A percentile compares a stretch with the other conserved stretches of the same genome.
Evolutionary conservation across 1,284 basidiomycete species (phyloP).

Genomic region (Heterobasidion irregulare): DNA sequence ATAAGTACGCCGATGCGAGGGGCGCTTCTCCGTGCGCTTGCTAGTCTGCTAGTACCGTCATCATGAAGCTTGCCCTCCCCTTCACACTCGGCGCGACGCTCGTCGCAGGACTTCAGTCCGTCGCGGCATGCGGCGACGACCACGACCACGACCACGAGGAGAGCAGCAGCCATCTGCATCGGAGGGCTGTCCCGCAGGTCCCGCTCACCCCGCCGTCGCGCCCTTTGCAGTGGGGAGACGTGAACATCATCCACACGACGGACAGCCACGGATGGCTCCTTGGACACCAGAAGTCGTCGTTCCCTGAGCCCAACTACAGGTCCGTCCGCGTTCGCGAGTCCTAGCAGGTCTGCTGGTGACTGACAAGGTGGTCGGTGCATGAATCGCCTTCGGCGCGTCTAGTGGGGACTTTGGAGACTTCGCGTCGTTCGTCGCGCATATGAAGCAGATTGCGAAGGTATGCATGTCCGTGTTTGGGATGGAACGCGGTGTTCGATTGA

Average conservation of each 20-base stretch:
- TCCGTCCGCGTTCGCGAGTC: constrained; percentile 13
- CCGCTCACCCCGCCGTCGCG: constrained; percentile 46
- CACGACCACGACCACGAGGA: background rate
- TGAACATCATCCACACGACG: constrained; percentile 77
- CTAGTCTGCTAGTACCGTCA: background rate
- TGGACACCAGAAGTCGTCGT: constrained; percentile 61
- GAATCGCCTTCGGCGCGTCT: background rate
- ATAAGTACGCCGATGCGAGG: too few species aligned
- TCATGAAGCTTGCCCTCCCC: background rate
- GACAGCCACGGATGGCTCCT: constrained; percentile 79
- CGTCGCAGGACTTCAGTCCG: background rate
- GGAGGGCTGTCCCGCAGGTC: constrained; percentile 7
- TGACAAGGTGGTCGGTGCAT: background rate
- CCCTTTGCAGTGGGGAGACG: constrained; percentile 67
- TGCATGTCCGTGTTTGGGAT: background rate
- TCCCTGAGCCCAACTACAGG: constrained; percentile 74
- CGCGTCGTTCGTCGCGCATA: constrained; percentile 72
- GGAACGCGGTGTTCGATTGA: background rate
- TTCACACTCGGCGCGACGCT: background rate
- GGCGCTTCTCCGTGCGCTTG: too few species aligned
- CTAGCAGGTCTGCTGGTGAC: background rate
- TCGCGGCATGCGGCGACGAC: background rate
- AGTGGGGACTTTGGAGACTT: constrained; percentile 77
- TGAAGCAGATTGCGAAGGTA: constrained; percentile 64
- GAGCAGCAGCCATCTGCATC: background rate